Percentiles rank a stretch among this genome's conserved stretches.
Evolutionary conservation across 2,329 filamentous ascomycete species (phyloP).

Genomic region (Metarhizium robertsii): DNA sequence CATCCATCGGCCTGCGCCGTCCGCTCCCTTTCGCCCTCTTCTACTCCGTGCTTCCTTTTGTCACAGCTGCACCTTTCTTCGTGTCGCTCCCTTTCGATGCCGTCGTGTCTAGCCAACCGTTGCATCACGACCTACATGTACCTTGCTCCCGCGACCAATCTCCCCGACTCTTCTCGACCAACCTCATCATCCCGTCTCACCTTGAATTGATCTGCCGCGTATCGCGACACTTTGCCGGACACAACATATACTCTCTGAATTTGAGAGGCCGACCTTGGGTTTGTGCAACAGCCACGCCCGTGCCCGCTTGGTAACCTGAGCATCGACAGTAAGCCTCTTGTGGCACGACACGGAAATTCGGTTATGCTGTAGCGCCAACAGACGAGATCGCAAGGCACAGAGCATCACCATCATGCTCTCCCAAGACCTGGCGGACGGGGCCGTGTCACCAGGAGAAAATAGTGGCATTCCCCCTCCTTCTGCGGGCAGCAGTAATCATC

Average conservation of each 20-base stretch:
- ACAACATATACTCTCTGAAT: background rate
- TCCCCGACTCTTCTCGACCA: background rate
- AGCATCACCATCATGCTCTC: slow-evolving; percentile 25
- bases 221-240: background rate
- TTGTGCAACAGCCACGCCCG: background rate
- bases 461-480: slow-evolving; percentile 26
- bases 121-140: background rate
- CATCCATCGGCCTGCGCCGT: background rate
- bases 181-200: background rate
- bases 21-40: background rate
- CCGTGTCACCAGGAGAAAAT: slow-evolving; percentile 28
- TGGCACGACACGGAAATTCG: background rate
- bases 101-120: background rate
- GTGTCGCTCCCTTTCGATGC: background rate
- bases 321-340: background rate
- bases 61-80: background rate
- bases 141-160: background rate
- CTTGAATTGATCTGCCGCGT: background rate
- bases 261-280: background rate
- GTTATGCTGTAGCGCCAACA: slow-evolving; percentile 11
- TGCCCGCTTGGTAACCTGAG: background rate
- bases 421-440: slow-evolving; percentile 23
- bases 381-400: background rate
- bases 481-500: slow-evolving; percentile 27
- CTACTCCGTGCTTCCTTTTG: background rate